Percentiles rank a stretch among this genome's conserved stretches.
These are phyloP conservation scores for Heteromeles arbutifolia DNA, from an alignment of 306 rosid species.

Conservation along the genomic window DNA sequence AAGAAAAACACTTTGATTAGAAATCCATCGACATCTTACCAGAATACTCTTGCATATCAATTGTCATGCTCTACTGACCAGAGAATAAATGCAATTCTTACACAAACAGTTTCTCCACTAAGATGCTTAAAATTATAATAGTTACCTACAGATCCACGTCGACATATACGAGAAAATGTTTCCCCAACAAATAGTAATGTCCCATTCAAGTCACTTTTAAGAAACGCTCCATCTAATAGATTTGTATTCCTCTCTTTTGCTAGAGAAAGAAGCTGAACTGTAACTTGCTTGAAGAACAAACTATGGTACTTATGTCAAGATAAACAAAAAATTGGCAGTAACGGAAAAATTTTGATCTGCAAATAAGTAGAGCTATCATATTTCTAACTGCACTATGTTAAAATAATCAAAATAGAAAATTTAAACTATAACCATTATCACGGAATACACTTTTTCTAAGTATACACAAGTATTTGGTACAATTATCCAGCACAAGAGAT, in stretches of 20 bases:
- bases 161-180: slow-evolving; percentile 73
- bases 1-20: slow-evolving; percentile 18
- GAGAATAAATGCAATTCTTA: slow-evolving; percentile 5
- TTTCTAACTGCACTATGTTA: slow-evolving; percentile 7
- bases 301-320: slow-evolving; percentile 57
- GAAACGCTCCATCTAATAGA: slow-evolving; percentile 14
- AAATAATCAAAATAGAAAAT: slow-evolving; percentile 3
- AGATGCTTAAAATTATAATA: slow-evolving; percentile 23
- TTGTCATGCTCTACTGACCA: neutral
- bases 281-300: slow-evolving; percentile 69
- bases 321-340: slow-evolving; percentile 16
- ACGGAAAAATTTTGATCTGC: neutral
- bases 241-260: slow-evolving; percentile 41
- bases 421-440: neutral
- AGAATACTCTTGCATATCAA: neutral
- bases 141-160: slow-evolving; percentile 93
- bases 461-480: slow-evolving; percentile 5
- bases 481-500: slow-evolving; percentile 13
- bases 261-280: slow-evolving; percentile 66
- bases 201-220: slow-evolving; percentile 30
- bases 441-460: slow-evolving; percentile 5
- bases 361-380: slow-evolving; percentile 1
- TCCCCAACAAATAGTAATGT: slow-evolving; percentile 71
- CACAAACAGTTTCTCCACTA: neutral
- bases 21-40: slow-evolving; percentile 4